Base-by-base conservation (phyloP, 768 basidiomycete species). In the Strobilomyces dryophilus region DNA sequence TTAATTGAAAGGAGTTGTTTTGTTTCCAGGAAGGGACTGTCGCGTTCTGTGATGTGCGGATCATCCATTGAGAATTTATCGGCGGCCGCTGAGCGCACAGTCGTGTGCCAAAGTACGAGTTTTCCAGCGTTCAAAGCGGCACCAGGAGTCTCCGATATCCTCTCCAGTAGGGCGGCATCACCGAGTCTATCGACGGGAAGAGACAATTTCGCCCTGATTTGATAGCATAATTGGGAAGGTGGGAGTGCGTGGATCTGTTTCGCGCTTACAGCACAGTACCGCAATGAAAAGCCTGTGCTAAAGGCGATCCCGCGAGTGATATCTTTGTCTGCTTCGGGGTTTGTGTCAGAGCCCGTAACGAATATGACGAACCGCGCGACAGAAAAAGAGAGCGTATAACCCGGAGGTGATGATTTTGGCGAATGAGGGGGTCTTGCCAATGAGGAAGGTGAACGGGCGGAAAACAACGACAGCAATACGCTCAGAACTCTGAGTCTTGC, bases 311-410 rank as follows among this genome's bases (percentile, higher is more conserved):
- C 92, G 27, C 90, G 80, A 4, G 82, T 84, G 12, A 89, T 73
- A 42, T 81, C 81, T 50, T 80, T 67, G 36, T 79, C 77, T 49
- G 87, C 87, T 0, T 76, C 70, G 0, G 89, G 89, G 56, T 91
- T 91, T 49, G 93, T 76, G 65, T 95, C 94, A 34, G 79, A 79
- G n/a, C 85, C 81, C 8, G 89, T 88, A 47, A 92, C 64, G 52
- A 89, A 83, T 10, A 89, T 62, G 26, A 84, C 81, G 43, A 88
- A 71, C 34, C 80, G 79, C 1, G 76, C 79, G 41, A 94, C 57
- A 0, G 88, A 77, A 32, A 86, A 20, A 27, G 83, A 79, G 21
- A 77, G 60, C 7, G 77, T 73, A 29, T 86, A 57, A 2, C 90
- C 89, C 11, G 73, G 65, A 2, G 83, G 82, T 20, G 88, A 67